Conservation (phyloP, 305 asterid species). For the Fraxinus dipetala region DNA sequence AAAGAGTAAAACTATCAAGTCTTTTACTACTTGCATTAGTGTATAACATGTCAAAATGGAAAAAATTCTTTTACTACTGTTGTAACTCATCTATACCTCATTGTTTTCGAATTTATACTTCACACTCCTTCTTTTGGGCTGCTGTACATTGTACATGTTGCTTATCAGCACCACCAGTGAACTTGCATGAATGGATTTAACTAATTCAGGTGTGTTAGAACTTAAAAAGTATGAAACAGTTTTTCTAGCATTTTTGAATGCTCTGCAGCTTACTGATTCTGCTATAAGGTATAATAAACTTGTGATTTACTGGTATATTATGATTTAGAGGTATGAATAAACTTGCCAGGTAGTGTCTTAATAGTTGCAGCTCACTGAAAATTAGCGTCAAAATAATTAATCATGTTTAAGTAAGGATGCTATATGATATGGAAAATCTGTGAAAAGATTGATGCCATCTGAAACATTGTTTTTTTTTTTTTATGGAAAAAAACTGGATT, state of each 20-base stretch:
- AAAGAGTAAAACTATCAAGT: not conserved
- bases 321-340: not conserved
- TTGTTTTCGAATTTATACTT: not conserved
- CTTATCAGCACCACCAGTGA: conserved; percentile 1
- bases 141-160: not conserved
- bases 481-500: not conserved
- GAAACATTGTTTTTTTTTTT: not conserved
- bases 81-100: not conserved
- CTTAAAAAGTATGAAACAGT: not conserved
- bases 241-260: not conserved
- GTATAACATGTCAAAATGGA: not conserved
- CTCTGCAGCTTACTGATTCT: not conserved
- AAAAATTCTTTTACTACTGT: not conserved
- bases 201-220: not conserved
- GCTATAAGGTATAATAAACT: not conserved
- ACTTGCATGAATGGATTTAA: not conserved
- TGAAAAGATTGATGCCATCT: not conserved
- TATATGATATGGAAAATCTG: conserved; percentile 11
- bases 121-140: not conserved
- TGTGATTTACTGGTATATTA: not conserved
- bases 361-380: not conserved
- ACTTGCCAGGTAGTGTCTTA: not conserved
- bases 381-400: not conserved
- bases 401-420: conserved; percentile 5
- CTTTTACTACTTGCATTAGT: not conserved